phyloP scores from a whole-genome alignment of 2,329 filamentous ascomycete species.

The Exophiala sideris region DNA sequence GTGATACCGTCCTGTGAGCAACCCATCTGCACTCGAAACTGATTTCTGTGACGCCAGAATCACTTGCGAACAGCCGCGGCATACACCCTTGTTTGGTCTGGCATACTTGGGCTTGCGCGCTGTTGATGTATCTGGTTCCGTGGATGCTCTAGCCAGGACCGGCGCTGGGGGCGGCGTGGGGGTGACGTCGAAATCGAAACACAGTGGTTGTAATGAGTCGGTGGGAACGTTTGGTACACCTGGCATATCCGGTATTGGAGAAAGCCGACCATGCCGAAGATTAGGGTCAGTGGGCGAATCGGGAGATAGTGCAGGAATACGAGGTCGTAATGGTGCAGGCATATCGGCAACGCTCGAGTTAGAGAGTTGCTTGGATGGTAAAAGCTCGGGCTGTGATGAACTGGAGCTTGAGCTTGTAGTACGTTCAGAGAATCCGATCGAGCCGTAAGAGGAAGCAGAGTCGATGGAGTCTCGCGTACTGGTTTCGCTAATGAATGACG shows the following conservation, averaged over 20 bases:
- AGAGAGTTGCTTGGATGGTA: slow-evolving; percentile 10
- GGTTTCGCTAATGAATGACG: slow-evolving; percentile 1
- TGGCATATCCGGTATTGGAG: slow-evolving; percentile 29
- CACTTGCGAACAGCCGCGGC: slow-evolving; percentile 72
- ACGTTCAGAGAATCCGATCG: slow-evolving; percentile 35
- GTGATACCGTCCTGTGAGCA: slow-evolving; percentile 89
- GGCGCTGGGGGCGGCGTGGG: slow-evolving; percentile 2
- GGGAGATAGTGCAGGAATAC: slow-evolving; percentile 24
- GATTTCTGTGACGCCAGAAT: slow-evolving; percentile 76
- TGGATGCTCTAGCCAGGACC: neutral
- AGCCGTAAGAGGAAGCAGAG: slow-evolving; percentile 41
- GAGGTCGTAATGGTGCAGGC: slow-evolving; percentile 20
- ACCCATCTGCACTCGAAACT: slow-evolving; percentile 87
- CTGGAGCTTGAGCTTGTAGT: slow-evolving; percentile 53
- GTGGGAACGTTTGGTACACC: slow-evolving; percentile 4
- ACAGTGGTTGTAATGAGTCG: slow-evolving; percentile 16
- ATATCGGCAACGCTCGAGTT: slow-evolving; percentile 34
- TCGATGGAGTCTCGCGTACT: slow-evolving; percentile 32
- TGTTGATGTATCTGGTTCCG: neutral
- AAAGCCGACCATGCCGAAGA: slow-evolving; percentile 40
- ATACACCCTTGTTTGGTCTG: slow-evolving; percentile 61
- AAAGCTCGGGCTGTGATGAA: slow-evolving; percentile 51
- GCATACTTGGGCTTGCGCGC: slow-evolving; percentile 7
- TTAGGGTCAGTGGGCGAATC: slow-evolving; percentile 50
- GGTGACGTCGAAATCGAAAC: slow-evolving; percentile 4